Conservation (phyloP, 2,329 filamentous ascomycete genomes). For the Aphanocladium album region DNA sequence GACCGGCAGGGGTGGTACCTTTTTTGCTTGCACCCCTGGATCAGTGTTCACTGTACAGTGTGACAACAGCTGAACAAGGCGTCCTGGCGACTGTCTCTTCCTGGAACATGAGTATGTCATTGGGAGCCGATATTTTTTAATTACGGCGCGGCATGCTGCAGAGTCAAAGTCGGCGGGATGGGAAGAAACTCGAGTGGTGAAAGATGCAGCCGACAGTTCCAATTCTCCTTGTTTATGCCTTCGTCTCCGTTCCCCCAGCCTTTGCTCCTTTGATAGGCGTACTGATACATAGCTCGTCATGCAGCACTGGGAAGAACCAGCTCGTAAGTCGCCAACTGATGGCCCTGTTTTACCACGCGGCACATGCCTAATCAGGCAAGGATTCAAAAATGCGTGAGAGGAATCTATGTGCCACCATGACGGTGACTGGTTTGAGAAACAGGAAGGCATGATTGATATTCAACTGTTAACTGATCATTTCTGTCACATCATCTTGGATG, state of each 20-base stretch:
- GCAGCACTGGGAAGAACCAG: background rate
- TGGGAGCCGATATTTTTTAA: background rate
- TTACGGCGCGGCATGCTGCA: background rate
- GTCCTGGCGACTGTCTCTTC: background rate
- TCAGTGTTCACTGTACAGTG: background rate
- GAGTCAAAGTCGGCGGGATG: background rate
- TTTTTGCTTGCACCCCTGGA: background rate
- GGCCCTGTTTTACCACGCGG: background rate
- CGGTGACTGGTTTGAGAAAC: background rate
- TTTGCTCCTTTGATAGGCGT: too few species aligned
- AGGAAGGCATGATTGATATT: background rate
- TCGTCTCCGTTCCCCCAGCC: too few species aligned
- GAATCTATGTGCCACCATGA: background rate
- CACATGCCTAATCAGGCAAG: background rate
- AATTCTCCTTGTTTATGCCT: too few species aligned
- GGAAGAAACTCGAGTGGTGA: too few species aligned
- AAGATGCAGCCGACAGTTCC: too few species aligned
- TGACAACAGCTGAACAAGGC: background rate
- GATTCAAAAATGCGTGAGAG: background rate
- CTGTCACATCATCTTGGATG: background rate
- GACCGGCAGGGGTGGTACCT: background rate
- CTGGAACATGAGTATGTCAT: background rate
- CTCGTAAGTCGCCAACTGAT: background rate
- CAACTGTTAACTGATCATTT: background rate
- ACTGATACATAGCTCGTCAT: too few species aligned